Base-by-base conservation (phyloP, 495 filamentous ascomycete genomes). In the Aspergillus diversus region DNA sequence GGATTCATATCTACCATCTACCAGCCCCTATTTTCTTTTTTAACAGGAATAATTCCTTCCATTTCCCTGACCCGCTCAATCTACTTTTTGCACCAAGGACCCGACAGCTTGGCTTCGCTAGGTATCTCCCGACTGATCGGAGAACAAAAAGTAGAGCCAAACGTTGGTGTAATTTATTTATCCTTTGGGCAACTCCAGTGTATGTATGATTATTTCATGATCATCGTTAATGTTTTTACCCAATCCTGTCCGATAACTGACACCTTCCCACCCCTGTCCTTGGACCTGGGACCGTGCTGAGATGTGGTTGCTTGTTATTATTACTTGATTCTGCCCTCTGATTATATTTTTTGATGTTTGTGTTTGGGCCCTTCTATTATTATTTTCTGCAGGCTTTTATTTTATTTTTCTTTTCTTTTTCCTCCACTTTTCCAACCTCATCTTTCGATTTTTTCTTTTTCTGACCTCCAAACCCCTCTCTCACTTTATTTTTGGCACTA, bases 71-170 rank as follows among this genome's bases (percentile, higher is more conserved):
- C 56, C 51, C 60, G 59, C 66, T 55, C 57, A 63, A 68, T 68
- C 63, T 59, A 57, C 64, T 58, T 56, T 53, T 59, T 48, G 55
- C 59, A 55, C 55, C 57, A 51, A 51, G 50, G 69, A 71, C 71
- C 71, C 71, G 69, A 68, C 66, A 71, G 66, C 65, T 66, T 65
- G 71, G 71, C 69, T 69, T 71, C 68, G 60, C 65, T 67, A 64
- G 47, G 34, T 57, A 48, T 58, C 62, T 66, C 55, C 58, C 69
- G 67, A 68, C 64, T 66, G 63, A 70, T 70, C 71, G 65, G 69
- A 69, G 63, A 55, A 49, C 39, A 50, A 42, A 50, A 60, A 43
- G 35, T 47, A 61, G 57, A 35, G 60, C 59, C 54, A 61, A 53
- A 55, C 57, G 33, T 52, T 55, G 35, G 57, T 33, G 59, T 66